Percentiles rank a stretch among this genome's conserved stretches.
Conservation (phyloP, 1,284 basidiomycete genomes). For the Papiliotrema nemorosa region DNA sequence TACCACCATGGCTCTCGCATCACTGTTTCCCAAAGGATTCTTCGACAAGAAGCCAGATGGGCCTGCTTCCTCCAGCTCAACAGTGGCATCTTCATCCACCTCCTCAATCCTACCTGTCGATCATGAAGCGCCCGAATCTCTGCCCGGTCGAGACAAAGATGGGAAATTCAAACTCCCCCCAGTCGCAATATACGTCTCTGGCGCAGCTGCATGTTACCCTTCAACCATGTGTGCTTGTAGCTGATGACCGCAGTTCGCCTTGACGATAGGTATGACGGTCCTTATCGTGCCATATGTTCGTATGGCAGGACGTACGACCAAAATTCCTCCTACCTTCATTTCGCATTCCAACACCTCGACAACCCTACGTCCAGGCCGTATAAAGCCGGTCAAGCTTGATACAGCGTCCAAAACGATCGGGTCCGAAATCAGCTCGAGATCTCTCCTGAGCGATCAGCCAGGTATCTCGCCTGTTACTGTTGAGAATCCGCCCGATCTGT, state of each 20-base stretch:
- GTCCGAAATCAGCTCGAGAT: no score
- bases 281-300: slow-evolving; percentile 3
- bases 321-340: slow-evolving; percentile 1
- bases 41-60: neutral
- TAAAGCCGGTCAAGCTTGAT: neutral
- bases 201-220: slow-evolving; percentile 5
- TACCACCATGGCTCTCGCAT: neutral
- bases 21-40: neutral
- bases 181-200: slow-evolving; percentile 7
- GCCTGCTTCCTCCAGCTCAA: neutral
- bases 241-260: slow-evolving; percentile 1
- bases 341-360: neutral
- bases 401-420: no score
- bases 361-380: neutral
- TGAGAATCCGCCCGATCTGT: no score
- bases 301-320: neutral
- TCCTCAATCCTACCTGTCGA: no score
- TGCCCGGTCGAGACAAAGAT: slow-evolving; percentile 6
- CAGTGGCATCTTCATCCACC: neutral
- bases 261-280: slow-evolving; percentile 6
- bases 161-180: slow-evolving; percentile 4
- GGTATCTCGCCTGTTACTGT: no score
- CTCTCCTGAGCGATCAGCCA: no score
- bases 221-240: neutral
- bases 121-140: neutral